These are phyloP conservation scores for Populus tremula DNA, from an alignment of 345 rosid species.

Conservation along the genomic window DNA sequence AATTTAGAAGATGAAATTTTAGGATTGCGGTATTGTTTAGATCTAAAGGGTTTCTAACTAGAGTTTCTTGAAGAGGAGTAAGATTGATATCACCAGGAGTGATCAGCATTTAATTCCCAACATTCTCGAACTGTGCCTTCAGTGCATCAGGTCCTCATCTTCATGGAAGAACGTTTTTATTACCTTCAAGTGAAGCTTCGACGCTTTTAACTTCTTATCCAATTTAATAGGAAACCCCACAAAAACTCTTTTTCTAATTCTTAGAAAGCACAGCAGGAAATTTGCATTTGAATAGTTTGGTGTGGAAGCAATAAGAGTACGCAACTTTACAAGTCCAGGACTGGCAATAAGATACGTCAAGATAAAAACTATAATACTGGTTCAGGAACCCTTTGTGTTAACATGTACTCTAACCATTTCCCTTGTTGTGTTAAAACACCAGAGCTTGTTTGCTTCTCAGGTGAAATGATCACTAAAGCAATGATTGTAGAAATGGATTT, in stretches of 20 bases:
- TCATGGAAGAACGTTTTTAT: too few relatives aligned
- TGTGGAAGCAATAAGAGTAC: background rate
- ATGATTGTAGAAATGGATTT: too few relatives aligned
- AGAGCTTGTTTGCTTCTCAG: background rate
- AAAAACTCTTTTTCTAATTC: too few relatives aligned
- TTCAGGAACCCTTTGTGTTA: background rate
- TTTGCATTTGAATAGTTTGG: background rate
- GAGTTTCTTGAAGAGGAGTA: background rate
- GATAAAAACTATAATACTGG: background rate
- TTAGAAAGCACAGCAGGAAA: background rate
- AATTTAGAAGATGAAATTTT: background rate
- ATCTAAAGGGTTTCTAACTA: background rate
- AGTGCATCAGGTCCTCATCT: background rate
- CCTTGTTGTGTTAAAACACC: background rate
- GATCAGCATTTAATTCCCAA: background rate
- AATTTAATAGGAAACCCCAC: background rate
- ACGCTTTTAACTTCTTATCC: background rate
- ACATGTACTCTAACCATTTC: background rate
- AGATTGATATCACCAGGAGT: background rate
- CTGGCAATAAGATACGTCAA: too few relatives aligned
- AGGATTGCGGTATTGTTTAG: background rate
- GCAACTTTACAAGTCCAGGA: background rate
- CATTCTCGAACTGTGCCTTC: background rate
- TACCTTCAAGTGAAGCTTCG: too few relatives aligned
- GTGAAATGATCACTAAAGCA: background rate